These are phyloP conservation scores for Dipodascus albidus DNA, from an alignment of 805 yeast species.

Conservation along the genomic window DNA sequence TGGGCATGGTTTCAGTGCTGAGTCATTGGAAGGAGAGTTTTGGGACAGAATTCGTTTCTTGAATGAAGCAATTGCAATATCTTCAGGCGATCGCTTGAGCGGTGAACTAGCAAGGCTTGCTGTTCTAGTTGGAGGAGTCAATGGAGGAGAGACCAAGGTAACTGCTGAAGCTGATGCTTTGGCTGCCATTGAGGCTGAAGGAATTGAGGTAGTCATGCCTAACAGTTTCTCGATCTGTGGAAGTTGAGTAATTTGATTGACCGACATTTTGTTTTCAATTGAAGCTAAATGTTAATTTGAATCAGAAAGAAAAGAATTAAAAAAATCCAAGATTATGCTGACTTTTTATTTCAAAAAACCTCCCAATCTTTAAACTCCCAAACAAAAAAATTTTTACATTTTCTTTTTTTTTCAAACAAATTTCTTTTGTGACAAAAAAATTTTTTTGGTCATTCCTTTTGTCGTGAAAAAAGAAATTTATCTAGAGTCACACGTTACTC, in stretches of 20 bases:
- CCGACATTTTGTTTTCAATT: neutral
- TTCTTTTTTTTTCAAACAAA: neutral
- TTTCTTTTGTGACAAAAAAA: neutral
- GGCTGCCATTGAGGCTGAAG: neutral
- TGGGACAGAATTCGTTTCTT: neutral
- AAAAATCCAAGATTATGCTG: neutral
- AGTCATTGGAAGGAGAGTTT: neutral
- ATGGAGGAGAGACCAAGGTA: neutral
- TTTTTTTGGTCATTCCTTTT: neutral
- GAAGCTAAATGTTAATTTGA: neutral
- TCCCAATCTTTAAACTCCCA: neutral
- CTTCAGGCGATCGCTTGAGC: neutral
- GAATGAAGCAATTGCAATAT: neutral
- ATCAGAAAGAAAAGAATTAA: neutral
- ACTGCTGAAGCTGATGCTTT: neutral
- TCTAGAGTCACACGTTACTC: neutral
- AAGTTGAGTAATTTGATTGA: neutral
- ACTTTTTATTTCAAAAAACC: neutral
- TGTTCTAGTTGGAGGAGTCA: neutral
- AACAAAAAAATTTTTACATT: neutral
- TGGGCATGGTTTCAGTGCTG: neutral
- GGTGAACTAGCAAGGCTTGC: neutral
- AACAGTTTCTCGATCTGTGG: neutral
- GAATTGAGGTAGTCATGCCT: neutral
- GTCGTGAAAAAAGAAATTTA: neutral